Evolutionary conservation across 2,329 filamentous ascomycete genomes (phyloP).

Genomic region (Colletotrichum musae): DNA sequence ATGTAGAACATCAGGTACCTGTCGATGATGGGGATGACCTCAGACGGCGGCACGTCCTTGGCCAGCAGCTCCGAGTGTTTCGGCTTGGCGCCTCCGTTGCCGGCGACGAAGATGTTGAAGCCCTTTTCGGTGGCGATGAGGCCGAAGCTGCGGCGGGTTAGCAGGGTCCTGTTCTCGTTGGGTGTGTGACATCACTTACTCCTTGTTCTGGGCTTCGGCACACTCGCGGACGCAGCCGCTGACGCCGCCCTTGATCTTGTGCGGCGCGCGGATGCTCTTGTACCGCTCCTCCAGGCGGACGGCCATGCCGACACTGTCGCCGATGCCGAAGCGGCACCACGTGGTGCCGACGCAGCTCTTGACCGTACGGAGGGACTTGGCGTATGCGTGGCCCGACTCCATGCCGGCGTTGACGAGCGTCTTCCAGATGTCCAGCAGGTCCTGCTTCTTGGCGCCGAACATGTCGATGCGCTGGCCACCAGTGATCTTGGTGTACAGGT

Average conservation of each 20-base stretch:
- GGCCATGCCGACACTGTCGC: conserved; percentile 92
- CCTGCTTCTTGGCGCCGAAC: conserved; percentile 92
- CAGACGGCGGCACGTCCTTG: conserved; percentile 86
- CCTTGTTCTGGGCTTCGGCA: conserved; percentile 92
- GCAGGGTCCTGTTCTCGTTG: neutral
- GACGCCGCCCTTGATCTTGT: conserved; percentile 93
- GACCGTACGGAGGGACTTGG: conserved; percentile 88
- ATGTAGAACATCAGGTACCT: conserved; percentile 96
- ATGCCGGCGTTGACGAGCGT: conserved; percentile 86
- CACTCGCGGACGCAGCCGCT: conserved; percentile 94
- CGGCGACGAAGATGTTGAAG: conserved; percentile 92
- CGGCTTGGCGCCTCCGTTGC: conserved; percentile 90
- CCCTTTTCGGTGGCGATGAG: conserved; percentile 94
- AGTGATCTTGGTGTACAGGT: conserved; percentile 92
- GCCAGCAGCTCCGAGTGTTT: conserved; percentile 86
- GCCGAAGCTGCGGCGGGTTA: conserved; percentile 73
- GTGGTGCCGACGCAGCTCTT: conserved; percentile 94
- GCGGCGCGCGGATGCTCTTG: conserved; percentile 89
- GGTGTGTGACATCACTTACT: conserved; percentile 64
- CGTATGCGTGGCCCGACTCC: conserved; percentile 93
- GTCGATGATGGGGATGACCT: conserved; percentile 87
- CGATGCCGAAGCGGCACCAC: conserved; percentile 91
- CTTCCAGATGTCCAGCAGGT: conserved; percentile 86
- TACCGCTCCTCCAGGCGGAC: conserved; percentile 90
- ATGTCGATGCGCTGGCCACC: conserved; percentile 93